A percentile compares a stretch with the other conserved stretches of the same genome.
Evolutionary conservation across 2,329 filamentous ascomycete genomes (phyloP).

Genomic region (Stenocarpella maydis): DNA sequence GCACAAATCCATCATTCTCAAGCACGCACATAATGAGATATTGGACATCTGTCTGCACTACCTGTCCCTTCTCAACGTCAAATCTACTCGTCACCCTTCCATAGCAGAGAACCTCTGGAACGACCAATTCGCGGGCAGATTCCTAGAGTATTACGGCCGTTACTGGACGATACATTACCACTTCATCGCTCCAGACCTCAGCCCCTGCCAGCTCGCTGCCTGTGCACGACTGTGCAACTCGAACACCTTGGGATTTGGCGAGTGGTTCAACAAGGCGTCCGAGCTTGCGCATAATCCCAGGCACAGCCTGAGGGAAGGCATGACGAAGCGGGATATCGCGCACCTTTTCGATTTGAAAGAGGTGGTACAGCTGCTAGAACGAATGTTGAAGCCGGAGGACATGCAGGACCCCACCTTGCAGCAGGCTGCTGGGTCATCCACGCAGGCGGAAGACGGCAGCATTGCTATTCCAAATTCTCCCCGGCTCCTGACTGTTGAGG

Average conservation of each 20-base stretch:
- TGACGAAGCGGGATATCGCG: slow-evolving; percentile 17
- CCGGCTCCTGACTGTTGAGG: not conserved
- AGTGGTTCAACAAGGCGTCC: slow-evolving; percentile 19
- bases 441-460: not conserved
- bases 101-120: slow-evolving; percentile 21
- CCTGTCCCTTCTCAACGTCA: slow-evolving; percentile 21
- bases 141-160: slow-evolving; percentile 21
- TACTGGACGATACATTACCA: slow-evolving; percentile 22
- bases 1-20: slow-evolving; percentile 10
- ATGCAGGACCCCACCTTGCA: not conserved
- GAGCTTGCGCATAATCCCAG: slow-evolving; percentile 9
- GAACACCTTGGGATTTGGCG: slow-evolving; percentile 11
- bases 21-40: not conserved
- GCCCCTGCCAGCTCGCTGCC: slow-evolving; percentile 11
- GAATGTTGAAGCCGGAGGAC: slow-evolving; percentile 15
- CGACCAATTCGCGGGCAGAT: slow-evolving; percentile 1
- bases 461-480: slow-evolving; percentile 6
- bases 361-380: slow-evolving; percentile 17
- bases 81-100: not conserved
- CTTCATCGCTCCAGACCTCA: not conserved
- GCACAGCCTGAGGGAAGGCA: slow-evolving; percentile 14
- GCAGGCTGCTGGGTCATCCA: not conserved
- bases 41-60: slow-evolving; percentile 15
- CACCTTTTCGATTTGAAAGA: not conserved
- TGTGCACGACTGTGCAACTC: slow-evolving; percentile 22